Percentiles rank a stretch among this genome's conserved stretches.
These are phyloP conservation scores for Orbilia blumenaviensis DNA, from an alignment of 2,329 filamentous ascomycete species.

Conservation along the genomic window DNA sequence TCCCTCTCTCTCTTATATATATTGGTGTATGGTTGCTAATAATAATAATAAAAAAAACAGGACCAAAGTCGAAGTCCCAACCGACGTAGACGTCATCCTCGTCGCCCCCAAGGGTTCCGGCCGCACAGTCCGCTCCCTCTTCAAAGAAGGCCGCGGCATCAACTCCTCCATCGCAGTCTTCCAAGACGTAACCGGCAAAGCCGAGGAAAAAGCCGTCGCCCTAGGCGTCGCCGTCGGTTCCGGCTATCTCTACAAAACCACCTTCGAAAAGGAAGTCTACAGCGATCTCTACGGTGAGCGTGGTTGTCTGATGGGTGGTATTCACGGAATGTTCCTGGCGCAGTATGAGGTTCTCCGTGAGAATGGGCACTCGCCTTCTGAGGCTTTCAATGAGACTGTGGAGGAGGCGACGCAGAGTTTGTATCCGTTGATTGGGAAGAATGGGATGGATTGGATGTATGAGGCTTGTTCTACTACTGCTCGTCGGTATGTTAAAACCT, in stretches of 20 bases:
- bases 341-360: conserved; percentile 99
- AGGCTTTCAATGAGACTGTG: conserved; percentile 99
- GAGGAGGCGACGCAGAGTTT: conserved; percentile 98
- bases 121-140: conserved; percentile 96
- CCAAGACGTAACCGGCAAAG: conserved; percentile 98
- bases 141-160: conserved; percentile 99
- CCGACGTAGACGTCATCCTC: conserved; percentile 97
- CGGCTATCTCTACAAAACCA: conserved; percentile 99
- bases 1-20: neutral
- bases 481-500: conserved; percentile 69
- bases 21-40: conserved; percentile 12
- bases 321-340: conserved; percentile 99
- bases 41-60: neutral
- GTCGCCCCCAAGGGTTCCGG: conserved; percentile 99
- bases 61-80: conserved; percentile 97
- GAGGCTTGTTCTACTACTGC: conserved; percentile 99
- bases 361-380: conserved; percentile 94
- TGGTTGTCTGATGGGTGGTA: conserved; percentile 99
- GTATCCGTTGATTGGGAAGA: conserved; percentile 91
- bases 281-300: conserved; percentile 99
- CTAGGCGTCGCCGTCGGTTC: conserved; percentile 93
- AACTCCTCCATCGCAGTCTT: conserved; percentile 98
- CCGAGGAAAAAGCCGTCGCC: conserved; percentile 96
- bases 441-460: conserved; percentile 99
- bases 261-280: conserved; percentile 99